Base-by-base conservation (phyloP, 495 filamentous ascomycete species). In the Penicilliopsis zonata region DNA sequence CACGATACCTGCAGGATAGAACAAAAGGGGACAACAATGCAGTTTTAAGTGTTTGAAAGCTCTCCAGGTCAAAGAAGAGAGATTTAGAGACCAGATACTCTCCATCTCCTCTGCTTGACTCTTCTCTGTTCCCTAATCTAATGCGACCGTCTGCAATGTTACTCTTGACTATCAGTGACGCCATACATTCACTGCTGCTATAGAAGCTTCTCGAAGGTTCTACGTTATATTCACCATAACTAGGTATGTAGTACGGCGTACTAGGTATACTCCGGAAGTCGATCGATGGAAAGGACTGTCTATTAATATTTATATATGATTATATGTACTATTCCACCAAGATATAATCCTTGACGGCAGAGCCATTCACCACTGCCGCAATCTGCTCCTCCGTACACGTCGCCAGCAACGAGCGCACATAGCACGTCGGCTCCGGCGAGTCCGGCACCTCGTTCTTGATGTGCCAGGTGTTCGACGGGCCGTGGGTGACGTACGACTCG, bases 381-480 rank as follows among this genome's bases (percentile, higher is more conserved):
- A 60, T 55, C 49, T 72, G 59, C 6, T 69, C 65, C 0, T 57
- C 51, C 4, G 67, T 65, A 37, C 69, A 74, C 0, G 47, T 59
- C 9, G 49, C 27, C 9, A 32, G 34, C 15, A 60, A 28, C 14
- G 55, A 51, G 16, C 63, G 47, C 8, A 67, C 50, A 37, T 74
- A 74, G 42, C 70, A 73, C 12, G 49, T 43, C 6, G 56, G 53
- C 16, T 36, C 53, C 4, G 68, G 61, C 23, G 37, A 41, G 5
- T 49, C 50, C 1, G 59, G 55, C 2, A 56, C 50, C 19, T 52
- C 35, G 25, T 70, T 65, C 40, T 57, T 70, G 37, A 74, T 61
- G 3, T 65, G 42, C 55, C 58, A 71, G 10, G 69, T 73, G 27
- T 66, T 61, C 5, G 47, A 43, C 2, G 66, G 55, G 1, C 75